A percentile compares a stretch with the other conserved stretches of the same genome.
Conservation (phyloP, 2,329 filamentous ascomycete genomes). For the Emericellopsis atlantica region DNA sequence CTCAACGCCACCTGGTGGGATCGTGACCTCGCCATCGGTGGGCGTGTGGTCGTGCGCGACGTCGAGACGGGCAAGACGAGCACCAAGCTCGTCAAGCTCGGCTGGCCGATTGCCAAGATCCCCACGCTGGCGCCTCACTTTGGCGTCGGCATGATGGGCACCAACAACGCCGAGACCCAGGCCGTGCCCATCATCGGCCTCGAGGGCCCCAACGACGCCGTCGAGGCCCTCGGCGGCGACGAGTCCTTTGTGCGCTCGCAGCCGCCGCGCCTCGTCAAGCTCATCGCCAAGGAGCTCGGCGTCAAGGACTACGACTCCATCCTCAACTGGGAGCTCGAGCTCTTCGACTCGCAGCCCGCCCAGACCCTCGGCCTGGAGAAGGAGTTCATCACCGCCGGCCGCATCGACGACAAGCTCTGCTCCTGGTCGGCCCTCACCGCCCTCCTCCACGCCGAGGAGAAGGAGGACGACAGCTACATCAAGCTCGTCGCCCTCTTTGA, state of each 20-base stretch:
- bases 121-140: constrained; percentile 93
- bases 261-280: constrained; percentile 70
- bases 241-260: constrained; percentile 73
- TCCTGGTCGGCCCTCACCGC: constrained; percentile 83
- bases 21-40: constrained; percentile 81
- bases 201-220: constrained; percentile 48
- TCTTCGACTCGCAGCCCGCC: constrained; percentile 83
- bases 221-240: constrained; percentile 40
- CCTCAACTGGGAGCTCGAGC: constrained; percentile 92
- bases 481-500: constrained; percentile 93
- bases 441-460: constrained; percentile 55
- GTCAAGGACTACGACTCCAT: constrained; percentile 61
- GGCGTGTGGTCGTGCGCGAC: constrained; percentile 75
- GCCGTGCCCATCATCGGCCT: constrained; percentile 90
- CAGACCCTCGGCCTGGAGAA: constrained; percentile 73
- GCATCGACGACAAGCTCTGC: constrained; percentile 96
- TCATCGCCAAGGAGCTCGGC: constrained; percentile 68
- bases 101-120: constrained; percentile 87
- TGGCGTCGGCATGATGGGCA: constrained; percentile 57
- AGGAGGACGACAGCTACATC: constrained; percentile 52
- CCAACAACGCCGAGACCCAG: constrained; percentile 76
- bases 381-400: constrained; percentile 89
- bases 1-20: constrained; percentile 95
- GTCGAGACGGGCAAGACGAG: constrained; percentile 59
- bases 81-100: constrained; percentile 75